These are phyloP conservation scores for Fulvia fulva DNA, from an alignment of 2,329 filamentous ascomycete genomes.

Conservation along the genomic window DNA sequence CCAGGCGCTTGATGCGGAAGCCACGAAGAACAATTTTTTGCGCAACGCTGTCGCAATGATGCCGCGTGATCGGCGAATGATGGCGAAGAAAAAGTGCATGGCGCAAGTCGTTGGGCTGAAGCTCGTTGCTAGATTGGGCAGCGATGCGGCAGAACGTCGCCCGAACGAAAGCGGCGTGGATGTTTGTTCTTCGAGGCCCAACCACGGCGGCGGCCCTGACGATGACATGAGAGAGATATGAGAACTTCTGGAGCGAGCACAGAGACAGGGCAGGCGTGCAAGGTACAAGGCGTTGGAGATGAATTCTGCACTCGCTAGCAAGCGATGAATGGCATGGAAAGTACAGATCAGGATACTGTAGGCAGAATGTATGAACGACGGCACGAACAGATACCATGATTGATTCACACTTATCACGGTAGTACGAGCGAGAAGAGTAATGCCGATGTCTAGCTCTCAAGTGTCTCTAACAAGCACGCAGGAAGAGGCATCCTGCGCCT, in stretches of 20 bases:
- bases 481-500: background rate
- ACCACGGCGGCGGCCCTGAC: background rate
- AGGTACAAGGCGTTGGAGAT: background rate
- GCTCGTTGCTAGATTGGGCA: background rate
- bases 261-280: background rate
- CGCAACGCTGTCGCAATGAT: background rate
- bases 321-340: background rate
- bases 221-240: background rate
- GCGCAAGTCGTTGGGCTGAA: background rate
- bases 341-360: background rate
- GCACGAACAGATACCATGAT: background rate
- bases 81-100: background rate
- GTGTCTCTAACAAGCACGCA: too few relatives aligned
- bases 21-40: background rate
- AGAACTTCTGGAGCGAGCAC: background rate
- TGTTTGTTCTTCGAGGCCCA: background rate
- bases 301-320: background rate
- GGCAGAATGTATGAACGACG: background rate
- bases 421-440: too few relatives aligned
- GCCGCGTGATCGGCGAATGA: background rate
- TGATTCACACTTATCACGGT: too few relatives aligned
- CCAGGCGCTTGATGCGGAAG: background rate
- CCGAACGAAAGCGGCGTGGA: background rate
- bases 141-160: background rate
- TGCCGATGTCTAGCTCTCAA: too few relatives aligned